Evolutionary conservation across 1,139 yeast genomes (phyloP).

Genomic region (Geotrichum cucujoidarum): DNA sequence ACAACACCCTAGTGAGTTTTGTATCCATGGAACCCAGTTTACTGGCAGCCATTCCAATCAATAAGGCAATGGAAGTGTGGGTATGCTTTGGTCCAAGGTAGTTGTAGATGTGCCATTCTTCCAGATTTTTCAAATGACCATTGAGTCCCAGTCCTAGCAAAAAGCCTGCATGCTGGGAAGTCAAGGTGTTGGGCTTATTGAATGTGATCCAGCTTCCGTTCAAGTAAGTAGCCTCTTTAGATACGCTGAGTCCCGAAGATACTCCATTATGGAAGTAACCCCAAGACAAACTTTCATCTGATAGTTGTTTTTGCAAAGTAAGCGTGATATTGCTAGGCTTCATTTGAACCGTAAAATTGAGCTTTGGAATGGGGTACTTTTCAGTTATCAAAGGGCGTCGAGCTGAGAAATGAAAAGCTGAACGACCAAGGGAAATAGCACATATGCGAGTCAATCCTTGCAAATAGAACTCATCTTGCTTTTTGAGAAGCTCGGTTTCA

Average conservation of each 20-base stretch:
- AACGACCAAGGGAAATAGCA: constrained; percentile 74
- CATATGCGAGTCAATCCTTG: constrained; percentile 67
- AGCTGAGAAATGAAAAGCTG: constrained; percentile 63
- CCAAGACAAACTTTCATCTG: constrained; percentile 60
- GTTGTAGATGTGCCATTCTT: constrained; percentile 96
- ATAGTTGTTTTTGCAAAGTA: constrained; percentile 53
- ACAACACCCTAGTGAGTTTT: constrained; percentile 80
- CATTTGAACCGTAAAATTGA: constrained; percentile 64
- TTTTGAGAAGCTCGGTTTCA: constrained; percentile 55
- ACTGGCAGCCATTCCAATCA: constrained; percentile 93
- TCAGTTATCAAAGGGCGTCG: constrained; percentile 79
- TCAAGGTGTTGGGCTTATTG: constrained; percentile 67
- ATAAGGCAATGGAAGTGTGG: constrained; percentile 75
- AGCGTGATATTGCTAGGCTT: constrained; percentile 66
- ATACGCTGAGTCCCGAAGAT: constrained; percentile 75
- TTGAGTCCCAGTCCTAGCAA: constrained; percentile 86
- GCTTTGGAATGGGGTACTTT: constrained; percentile 69
- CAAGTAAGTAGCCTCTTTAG: constrained; percentile 63
- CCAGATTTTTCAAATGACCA: constrained; percentile 77
- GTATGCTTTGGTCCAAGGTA: constrained; percentile 88
- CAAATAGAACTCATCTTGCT: constrained; percentile 62
- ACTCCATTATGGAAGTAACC: constrained; percentile 92
- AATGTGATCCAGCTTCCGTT: constrained; percentile 91
- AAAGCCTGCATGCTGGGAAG: constrained; percentile 91
- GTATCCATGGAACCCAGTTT: constrained; percentile 77